These are phyloP conservation scores for Isabelozyma heimii DNA, from an alignment of 805 yeast genomes.

Conservation along the genomic window DNA sequence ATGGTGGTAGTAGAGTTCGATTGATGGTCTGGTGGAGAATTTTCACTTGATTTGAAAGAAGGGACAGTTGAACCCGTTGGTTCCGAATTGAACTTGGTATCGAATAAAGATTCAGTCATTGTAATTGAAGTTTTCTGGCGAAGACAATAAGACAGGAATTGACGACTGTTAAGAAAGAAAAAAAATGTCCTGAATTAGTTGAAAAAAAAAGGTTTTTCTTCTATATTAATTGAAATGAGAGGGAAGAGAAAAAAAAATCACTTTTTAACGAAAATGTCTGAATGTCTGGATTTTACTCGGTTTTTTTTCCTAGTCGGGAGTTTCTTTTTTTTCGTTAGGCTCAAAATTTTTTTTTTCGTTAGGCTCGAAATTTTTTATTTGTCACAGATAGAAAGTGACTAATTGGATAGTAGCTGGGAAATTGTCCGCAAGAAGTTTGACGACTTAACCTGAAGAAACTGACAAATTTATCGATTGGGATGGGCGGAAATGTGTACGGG, in stretches of 20 bases:
- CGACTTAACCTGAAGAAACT: no score
- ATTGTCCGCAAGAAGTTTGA: no score
- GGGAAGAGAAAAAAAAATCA: not conserved
- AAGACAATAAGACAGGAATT: not conserved
- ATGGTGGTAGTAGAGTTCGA: not conserved
- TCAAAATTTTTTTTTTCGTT: no score
- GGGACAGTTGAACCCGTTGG: slow-evolving; percentile 5
- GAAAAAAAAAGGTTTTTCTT: not conserved
- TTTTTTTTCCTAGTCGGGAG: not conserved
- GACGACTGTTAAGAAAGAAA: not conserved
- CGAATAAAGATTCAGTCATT: slow-evolving; percentile 34
- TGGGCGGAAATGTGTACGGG: no score
- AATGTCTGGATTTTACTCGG: not conserved
- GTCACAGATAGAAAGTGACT: no score
- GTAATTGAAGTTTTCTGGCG: not conserved
- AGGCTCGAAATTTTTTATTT: no score
- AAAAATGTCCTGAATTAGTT: not conserved
- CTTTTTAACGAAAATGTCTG: not conserved
- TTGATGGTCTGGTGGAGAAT: not conserved
- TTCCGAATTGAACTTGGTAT: slow-evolving; percentile 26
- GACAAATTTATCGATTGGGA: no score
- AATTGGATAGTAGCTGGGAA: no score
- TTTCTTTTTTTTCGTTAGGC: no score
- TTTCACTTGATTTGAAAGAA: not conserved
- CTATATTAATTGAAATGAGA: not conserved